Evolutionary conservation across 129 eudicot genomes (phyloP).

Genomic region (Ambrosia artemisiifolia): DNA sequence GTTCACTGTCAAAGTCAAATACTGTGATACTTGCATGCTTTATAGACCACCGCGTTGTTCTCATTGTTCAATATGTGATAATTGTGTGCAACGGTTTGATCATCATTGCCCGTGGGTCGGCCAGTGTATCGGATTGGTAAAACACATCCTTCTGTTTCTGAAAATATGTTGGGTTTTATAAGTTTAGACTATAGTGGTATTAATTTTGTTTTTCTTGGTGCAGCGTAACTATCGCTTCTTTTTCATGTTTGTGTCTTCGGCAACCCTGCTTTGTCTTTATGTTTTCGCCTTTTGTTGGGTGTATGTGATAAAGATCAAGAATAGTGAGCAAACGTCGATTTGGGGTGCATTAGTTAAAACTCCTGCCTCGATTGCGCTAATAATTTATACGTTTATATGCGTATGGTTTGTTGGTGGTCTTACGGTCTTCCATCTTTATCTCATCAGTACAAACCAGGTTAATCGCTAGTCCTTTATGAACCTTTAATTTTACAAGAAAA

Average conservation of each 20-base stretch:
- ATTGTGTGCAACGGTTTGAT: conserved; percentile 89
- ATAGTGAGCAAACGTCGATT: conserved; percentile 48
- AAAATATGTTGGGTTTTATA: background rate
- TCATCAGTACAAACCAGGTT: conserved; percentile 92
- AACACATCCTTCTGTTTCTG: conserved; percentile 1
- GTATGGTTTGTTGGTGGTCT: conserved; percentile 98
- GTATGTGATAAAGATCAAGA: conserved; percentile 47
- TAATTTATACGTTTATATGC: conserved; percentile 58
- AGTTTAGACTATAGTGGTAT: background rate
- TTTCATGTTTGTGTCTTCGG: conserved; percentile 74
- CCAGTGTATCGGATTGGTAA: conserved; percentile 90
- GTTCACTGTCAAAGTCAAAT: conserved; percentile 63
- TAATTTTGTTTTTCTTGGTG: conserved; percentile 29
- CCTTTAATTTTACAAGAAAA: background rate
- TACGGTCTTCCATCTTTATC: conserved; percentile 75
- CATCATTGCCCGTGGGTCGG: conserved; percentile 99
- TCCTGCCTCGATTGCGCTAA: conserved; percentile 70
- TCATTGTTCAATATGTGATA: conserved; percentile 92
- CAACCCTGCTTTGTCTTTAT: conserved; percentile 70
- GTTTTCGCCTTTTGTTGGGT: conserved; percentile 80
- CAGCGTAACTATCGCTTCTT: conserved; percentile 94
- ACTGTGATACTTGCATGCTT: conserved; percentile 92
- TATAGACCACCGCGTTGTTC: conserved; percentile 95
- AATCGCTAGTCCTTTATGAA: conserved; percentile 10
- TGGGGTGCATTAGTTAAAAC: conserved; percentile 71